Percentiles rank a stretch among this genome's conserved stretches.
phyloP scores from a whole-genome alignment of 495 filamentous ascomycete species.

The Hyaloscypha hepaticicola region DNA sequence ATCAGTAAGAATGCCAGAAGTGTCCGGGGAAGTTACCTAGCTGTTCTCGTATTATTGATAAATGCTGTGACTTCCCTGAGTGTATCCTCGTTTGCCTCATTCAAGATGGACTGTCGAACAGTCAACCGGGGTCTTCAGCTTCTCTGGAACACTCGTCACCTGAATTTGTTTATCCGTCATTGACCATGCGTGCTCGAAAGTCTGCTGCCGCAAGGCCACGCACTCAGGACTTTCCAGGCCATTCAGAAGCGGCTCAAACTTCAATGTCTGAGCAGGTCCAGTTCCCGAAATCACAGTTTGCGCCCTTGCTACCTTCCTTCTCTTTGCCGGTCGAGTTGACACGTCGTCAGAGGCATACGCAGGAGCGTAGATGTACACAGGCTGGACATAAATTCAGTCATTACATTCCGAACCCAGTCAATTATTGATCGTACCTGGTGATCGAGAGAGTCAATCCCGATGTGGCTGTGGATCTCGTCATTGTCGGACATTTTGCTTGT shows the following conservation, averaged over 20 bases:
- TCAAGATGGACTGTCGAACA: constrained; percentile 51
- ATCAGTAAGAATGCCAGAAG: not conserved
- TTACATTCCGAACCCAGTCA: constrained; percentile 8
- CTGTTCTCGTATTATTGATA: constrained; percentile 43
- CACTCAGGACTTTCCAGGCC: constrained; percentile 57
- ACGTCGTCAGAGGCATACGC: constrained; percentile 33
- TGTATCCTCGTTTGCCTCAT: constrained; percentile 60
- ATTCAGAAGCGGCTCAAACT: constrained; percentile 61
- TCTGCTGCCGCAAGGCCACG: constrained; percentile 54
- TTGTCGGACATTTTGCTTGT: constrained; percentile 26
- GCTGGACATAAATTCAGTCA: constrained; percentile 42
- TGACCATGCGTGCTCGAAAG: constrained; percentile 67
- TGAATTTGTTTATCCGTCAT: constrained; percentile 66
- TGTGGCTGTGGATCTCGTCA: constrained; percentile 22
- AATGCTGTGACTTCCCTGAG: constrained; percentile 66
- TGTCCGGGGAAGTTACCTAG: constrained; percentile 25
- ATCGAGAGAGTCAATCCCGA: constrained; percentile 27
- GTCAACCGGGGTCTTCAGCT: not conserved
- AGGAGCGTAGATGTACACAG: constrained; percentile 69
- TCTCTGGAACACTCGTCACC: constrained; percentile 41
- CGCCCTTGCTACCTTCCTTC: constrained; percentile 52
- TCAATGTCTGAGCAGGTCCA: constrained; percentile 24
- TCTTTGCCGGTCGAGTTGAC: constrained; percentile 59
- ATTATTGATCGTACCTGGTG: constrained; percentile 27
- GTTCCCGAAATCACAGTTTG: constrained; percentile 16